Base-by-base conservation (phyloP, 371 early-diverging fungal species). In the Mucor saturninus region DNA sequence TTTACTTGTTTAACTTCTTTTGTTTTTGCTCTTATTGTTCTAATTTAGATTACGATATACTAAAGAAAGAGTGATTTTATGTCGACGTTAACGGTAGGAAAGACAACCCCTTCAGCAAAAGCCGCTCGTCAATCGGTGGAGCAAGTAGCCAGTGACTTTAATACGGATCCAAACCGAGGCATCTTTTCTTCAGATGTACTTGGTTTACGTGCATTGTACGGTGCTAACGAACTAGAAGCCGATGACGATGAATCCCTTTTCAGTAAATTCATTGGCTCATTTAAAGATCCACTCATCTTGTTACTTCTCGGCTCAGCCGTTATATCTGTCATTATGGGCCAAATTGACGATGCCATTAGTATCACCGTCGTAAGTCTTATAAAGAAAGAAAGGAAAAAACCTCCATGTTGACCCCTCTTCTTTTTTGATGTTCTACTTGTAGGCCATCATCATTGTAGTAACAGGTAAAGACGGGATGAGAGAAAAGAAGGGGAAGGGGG, bases 311-410 rank as follows among this genome's bases (percentile, higher is more conserved):
- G 87, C 9, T 94, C 95, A 0, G 96, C 98, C 0, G 77, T 80
- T 38, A 86, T 98, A 11, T 94, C 95, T 0, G 64, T 93, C 38
- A 63, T 93, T 31, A 85, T 97, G 80, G 95, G 95, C 9, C 92
- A 97, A 69, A 77, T 86, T 65, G 95, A 95, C 66, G 97, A 98
- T 71, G 98, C 98, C 15, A 83, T 97, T 66, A 93, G 93, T 69
- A 97, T 98, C 54, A 89, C 95, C 1, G 75, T 96, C 85, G 97
- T 93, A 77, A 64, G 66, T 26, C 37, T 31, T 37, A n/a, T 13
- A n/a, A 0, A 14, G 21, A 29, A 21, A 21, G 1, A 21, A 21
- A 21, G 21, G 1, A 21, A 21, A 21, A 21, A 21, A 21, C 21
- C 21, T 21, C 21, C 21, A 21, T 21, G 21, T 1, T 52, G 6